Evolutionary conservation across 768 basidiomycete genomes (phyloP).

Genomic region (Amylocystis lapponica): DNA sequence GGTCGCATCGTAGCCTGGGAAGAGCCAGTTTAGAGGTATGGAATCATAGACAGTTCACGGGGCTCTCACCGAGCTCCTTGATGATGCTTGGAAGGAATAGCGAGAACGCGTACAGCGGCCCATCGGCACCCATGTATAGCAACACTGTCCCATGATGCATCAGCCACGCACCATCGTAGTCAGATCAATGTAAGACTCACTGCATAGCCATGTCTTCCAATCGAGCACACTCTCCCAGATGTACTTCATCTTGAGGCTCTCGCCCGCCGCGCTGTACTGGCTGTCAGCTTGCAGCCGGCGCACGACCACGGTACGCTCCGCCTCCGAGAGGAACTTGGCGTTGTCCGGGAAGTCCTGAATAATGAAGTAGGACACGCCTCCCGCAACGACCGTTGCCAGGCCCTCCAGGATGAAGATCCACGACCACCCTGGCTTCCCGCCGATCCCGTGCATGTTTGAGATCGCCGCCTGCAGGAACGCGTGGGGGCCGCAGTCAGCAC

Average conservation of each 20-base stretch:
- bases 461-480: constrained; percentile 42
- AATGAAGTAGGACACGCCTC: constrained; percentile 62
- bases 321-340: constrained; percentile 69
- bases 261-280: constrained; percentile 70
- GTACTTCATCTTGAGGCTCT: constrained; percentile 50
- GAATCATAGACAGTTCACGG: background rate
- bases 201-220: constrained; percentile 65
- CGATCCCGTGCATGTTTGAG: constrained; percentile 65
- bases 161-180: background rate
- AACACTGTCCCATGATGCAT: constrained; percentile 34
- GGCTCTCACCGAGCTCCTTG: constrained; percentile 41
- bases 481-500: background rate
- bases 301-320: constrained; percentile 60
- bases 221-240: constrained; percentile 54
- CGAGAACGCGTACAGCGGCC: constrained; percentile 71
- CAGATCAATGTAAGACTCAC: constrained; percentile 18
- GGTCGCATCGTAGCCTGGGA: constrained; percentile 50
- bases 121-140: constrained; percentile 50
- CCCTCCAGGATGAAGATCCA: constrained; percentile 81
- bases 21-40: background rate
- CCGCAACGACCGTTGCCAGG: constrained; percentile 61
- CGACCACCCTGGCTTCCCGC: constrained; percentile 56
- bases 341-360: constrained; percentile 82
- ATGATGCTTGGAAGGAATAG: constrained; percentile 79
- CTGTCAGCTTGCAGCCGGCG: constrained; percentile 59